Percentiles rank a stretch among this genome's conserved stretches.
Evolutionary conservation across 169 alveolate genomes (phyloP).

Genomic region (Plasmodium billcollinsi): DNA sequence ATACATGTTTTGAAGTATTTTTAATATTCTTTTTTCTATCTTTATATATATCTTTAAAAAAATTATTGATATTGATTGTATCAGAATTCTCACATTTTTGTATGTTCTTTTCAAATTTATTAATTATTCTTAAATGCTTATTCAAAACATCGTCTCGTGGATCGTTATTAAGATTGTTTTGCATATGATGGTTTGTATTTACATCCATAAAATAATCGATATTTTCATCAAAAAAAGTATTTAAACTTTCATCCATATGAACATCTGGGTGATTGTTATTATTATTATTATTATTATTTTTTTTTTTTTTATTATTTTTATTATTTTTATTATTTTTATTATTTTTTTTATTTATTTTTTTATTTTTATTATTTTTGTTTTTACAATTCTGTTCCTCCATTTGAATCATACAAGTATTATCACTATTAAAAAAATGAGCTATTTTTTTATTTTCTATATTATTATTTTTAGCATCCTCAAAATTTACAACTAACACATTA

Average conservation of each 20-base stretch:
- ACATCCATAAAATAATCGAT: too few species aligned
- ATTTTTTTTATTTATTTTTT: too few species aligned
- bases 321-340: too few species aligned
- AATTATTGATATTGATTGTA: background rate
- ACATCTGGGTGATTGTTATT: too few species aligned
- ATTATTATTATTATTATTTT: too few species aligned
- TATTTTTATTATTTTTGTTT: too few species aligned
- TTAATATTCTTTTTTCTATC: conserved; percentile 1
- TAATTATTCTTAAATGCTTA: background rate
- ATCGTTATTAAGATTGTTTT: too few species aligned
- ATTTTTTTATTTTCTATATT: conserved; percentile 21
- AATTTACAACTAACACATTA: background rate
- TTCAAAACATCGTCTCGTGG: background rate
- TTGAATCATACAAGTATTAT: background rate
- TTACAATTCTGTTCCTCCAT: too few species aligned
- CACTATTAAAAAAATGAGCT: conserved; percentile 10
- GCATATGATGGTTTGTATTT: too few species aligned
- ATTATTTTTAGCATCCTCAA: conserved; percentile 22
- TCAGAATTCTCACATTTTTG: background rate
- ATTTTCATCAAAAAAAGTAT: too few species aligned
- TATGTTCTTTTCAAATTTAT: background rate
- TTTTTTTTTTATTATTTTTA: too few species aligned
- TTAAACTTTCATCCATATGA: too few species aligned
- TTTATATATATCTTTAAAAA: background rate
- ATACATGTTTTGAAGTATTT: background rate